Evolutionary conservation across 2,329 filamentous ascomycete species (phyloP), one percentile per base, ranked within the genome.

Genomic region (Aschersonia sp.): DNA sequence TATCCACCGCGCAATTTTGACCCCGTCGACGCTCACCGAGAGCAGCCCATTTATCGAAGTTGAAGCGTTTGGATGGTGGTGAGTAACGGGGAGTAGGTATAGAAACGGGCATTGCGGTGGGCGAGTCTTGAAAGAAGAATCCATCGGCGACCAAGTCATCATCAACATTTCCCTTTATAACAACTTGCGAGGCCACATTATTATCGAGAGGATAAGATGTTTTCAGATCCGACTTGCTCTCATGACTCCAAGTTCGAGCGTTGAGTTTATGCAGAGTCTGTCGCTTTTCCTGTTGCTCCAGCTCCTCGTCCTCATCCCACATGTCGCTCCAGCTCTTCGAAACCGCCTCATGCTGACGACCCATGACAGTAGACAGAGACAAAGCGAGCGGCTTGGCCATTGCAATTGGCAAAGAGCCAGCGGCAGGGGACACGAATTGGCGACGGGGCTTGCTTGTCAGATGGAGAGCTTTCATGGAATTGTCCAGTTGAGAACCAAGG

Each of bases 271-370:
- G 77, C 30, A 84, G 67, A 40, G 56, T 50, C 53, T 75, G 76
- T 50, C 68, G 67, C 52, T 74, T 74, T 59, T 83, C 78, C 57
- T 83, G 76, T 56, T 85, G 78, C 52, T 84, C 80, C 53, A 85
- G 81, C 58, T 92, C 88, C 43, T 73, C 70, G 47, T 97, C 90
- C 63, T 97, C 90, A 50, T 97, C 90, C 83, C 88, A 96, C 64
- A 97, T 80, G 63, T 98, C 92, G 59, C 89, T 95, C 92, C 92
- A 98, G 72, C 92, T 97, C 82, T 97, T 97, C 49, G 92, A 95
- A 44, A 94, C 86, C 44, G 76, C 71, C 43, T 90, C 84, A 52
- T 79, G 77, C 61, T 84, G 80, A 59, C 81, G 81, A 46, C 85
- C 86, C 61, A 94, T 90, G 46, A 90, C 78, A 60, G 83, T 78